Percentiles rank a stretch among this genome's conserved stretches.
Evolutionary conservation across 352 stramenopile genomes (phyloP).

Genomic region (Aphanomyces stellatus): DNA sequence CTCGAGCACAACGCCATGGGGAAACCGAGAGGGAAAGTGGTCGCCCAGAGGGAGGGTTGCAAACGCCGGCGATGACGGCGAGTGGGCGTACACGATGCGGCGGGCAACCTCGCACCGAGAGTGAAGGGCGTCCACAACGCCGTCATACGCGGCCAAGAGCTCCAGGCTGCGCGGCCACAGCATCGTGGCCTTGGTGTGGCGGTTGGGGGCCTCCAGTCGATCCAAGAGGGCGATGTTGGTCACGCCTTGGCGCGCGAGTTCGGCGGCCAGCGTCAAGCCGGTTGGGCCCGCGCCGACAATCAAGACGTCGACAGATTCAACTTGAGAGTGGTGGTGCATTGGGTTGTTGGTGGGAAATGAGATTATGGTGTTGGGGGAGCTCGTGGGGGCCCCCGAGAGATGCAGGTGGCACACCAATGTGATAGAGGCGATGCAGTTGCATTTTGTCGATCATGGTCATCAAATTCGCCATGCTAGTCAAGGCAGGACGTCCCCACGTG

Average conservation of each 20-base stretch:
- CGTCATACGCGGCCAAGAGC: not conserved
- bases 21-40: not conserved
- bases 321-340: too few species aligned
- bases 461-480: too few species aligned
- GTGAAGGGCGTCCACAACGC: not conserved
- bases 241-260: slow-evolving; percentile 1
- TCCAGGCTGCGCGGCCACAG: slow-evolving; percentile 5
- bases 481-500: too few species aligned
- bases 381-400: too few species aligned
- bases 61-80: not conserved
- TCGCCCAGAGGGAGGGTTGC: not conserved
- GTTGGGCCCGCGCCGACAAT: slow-evolving; percentile 5
- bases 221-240: not conserved
- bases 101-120: not conserved
- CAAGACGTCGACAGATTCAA: not conserved
- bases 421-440: too few species aligned
- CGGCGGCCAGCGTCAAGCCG: not conserved
- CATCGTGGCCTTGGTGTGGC: slow-evolving; percentile 9
- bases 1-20: not conserved
- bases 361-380: too few species aligned
- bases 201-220: not conserved
- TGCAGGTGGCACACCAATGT: too few species aligned
- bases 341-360: too few species aligned
- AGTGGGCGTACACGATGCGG: not conserved
- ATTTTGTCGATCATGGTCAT: too few species aligned